These are phyloP conservation scores for Phyllosticta citribraziliensis DNA, from an alignment of 2,329 filamentous ascomycete species.

Conservation along the genomic window DNA sequence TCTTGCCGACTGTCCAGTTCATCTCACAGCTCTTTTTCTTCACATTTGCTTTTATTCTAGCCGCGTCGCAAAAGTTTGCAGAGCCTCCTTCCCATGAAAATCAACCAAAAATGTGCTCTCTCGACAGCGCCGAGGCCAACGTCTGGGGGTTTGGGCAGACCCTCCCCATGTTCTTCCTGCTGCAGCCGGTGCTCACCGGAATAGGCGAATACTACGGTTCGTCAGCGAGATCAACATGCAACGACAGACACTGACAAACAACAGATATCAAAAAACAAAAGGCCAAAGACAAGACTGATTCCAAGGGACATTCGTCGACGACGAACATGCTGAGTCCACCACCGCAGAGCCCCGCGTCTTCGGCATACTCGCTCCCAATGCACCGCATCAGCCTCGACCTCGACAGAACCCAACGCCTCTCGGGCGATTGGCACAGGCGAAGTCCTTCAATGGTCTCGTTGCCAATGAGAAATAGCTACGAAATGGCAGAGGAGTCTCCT, in stretches of 20 bases:
- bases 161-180: background rate
- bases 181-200: background rate
- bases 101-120: background rate
- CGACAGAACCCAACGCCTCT: background rate
- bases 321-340: background rate
- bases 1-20: background rate
- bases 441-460: background rate
- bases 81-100: background rate
- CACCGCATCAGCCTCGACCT: background rate
- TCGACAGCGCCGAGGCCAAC: background rate
- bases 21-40: background rate
- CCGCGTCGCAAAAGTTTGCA: background rate
- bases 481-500: background rate
- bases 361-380: background rate
- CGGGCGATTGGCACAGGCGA: background rate
- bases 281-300: background rate
- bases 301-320: background rate
- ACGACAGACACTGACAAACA: background rate
- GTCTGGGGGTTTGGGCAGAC: slow-evolving; percentile 2
- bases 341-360: background rate
- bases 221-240: background rate
- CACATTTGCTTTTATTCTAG: background rate
- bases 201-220: background rate
- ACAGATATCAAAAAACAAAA: background rate
- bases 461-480: background rate